Conservation (phyloP, 78 protist genomes). For the Creolimax fragrantissima region DNA sequence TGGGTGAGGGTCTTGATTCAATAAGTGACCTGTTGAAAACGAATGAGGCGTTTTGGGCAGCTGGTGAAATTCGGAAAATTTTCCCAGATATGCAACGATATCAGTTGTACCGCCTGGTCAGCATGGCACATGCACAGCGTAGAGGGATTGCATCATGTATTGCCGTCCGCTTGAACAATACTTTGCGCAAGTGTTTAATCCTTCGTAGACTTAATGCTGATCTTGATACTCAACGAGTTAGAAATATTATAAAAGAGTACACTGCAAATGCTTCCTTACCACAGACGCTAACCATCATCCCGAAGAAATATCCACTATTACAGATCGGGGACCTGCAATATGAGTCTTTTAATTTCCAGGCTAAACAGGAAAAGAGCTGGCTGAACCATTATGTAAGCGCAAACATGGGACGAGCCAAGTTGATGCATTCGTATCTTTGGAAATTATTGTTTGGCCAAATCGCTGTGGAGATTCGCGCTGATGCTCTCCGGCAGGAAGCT, state of each 20-base stretch:
- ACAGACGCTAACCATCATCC: no score
- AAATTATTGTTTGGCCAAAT: background rate
- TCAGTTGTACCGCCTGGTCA: background rate
- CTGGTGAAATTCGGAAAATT: background rate
- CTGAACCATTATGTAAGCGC: background rate
- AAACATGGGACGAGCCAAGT: background rate
- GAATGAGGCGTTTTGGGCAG: background rate
- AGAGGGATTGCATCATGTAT: background rate
- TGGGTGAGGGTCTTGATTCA: background rate
- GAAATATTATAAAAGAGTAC: no score
- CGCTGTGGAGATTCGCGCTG: no score
- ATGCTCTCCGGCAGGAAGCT: no score
- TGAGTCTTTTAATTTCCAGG: background rate
- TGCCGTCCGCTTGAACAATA: background rate
- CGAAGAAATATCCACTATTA: no score
- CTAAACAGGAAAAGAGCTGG: background rate
- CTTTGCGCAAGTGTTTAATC: background rate
- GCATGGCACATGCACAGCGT: background rate
- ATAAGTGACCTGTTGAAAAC: background rate
- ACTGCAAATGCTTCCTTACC: no score
- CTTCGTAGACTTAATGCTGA: background rate
- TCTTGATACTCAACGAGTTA: background rate
- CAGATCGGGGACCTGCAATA: background rate
- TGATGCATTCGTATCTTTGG: background rate
- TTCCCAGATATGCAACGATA: background rate